These are phyloP conservation scores for Taphrina deformans DNA, from an alignment of 1,139 yeast genomes.

Conservation along the genomic window DNA sequence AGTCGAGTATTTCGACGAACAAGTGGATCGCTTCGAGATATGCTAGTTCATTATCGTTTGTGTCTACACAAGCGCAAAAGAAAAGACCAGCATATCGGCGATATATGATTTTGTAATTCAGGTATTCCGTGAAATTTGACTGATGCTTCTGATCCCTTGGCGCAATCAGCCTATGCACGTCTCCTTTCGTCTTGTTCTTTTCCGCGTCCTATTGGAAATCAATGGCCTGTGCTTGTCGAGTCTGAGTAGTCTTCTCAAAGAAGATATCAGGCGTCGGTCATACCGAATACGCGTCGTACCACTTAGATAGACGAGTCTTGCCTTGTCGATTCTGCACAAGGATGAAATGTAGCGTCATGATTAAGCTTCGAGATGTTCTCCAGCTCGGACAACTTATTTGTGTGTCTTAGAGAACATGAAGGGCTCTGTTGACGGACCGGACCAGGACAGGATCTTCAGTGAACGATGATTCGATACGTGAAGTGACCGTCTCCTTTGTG, in stretches of 20 bases:
- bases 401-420: background rate
- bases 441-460: too few relatives aligned
- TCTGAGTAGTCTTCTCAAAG: background rate
- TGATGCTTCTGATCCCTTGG: constrained; percentile 82
- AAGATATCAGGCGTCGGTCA: constrained; percentile 37
- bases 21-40: constrained; percentile 83
- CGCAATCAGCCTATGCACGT: constrained; percentile 78
- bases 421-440: too few relatives aligned
- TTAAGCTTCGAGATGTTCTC: background rate
- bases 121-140: constrained; percentile 75
- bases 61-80: constrained; percentile 76
- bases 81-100: constrained; percentile 89
- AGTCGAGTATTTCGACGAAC: constrained; percentile 83
- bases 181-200: constrained; percentile 55
- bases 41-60: constrained; percentile 73
- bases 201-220: constrained; percentile 52
- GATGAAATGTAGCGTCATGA: constrained; percentile 34
- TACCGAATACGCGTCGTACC: constrained; percentile 57
- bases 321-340: constrained; percentile 46
- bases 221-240: background rate
- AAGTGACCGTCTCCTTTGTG: background rate
- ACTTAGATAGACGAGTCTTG: constrained; percentile 80
- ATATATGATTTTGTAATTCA: constrained; percentile 70
- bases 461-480: too few relatives aligned
- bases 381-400: background rate